Evolutionary conservation across 306 rosid genomes (phyloP), one percentile per base, ranked within the genome.

Genomic region (Cercis canadensis): DNA sequence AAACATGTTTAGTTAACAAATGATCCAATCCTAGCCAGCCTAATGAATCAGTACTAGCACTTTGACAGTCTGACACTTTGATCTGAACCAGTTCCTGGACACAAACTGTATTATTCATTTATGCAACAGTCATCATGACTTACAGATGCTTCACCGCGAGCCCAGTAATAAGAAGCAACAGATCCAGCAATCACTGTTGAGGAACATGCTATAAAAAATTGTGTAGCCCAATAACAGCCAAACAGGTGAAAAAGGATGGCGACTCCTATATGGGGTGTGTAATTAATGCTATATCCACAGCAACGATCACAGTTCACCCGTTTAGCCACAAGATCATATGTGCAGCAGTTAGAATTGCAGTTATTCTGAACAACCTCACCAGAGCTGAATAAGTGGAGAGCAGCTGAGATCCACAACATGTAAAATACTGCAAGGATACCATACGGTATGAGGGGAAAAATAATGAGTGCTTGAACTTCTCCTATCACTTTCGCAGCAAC

Each of bases 401-500:
- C 92, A 74, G 88, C 96, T 45, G 96, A 90, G 70, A 90, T 65
- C 98, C 98, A 92, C 76, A 92, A 74, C 88, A 88, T 92, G 84
- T 89, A 92, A 80, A 92, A 92, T 61, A 92, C 75, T 16, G 92
- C 96, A 78, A 92, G 96, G 83, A 90, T 76, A n/a, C 82, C 71
- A 70, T 82, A 89, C 51, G 98, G 98, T 62, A 92, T 83, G 80
- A 88, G 33, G 16, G 98, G 98, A 60, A 90, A 92, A 60, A 87
- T 79, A 55, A 88, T 88, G 71, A 92, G 92, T 3, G 91, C 96
- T 80, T 81, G 96, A 75, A 89, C 96, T 85, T 92, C 98, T 76
- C 98, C 92, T 32, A 92, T 89, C 77, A 90, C 96, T 88, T 92
- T 92, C 53, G 98, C 98, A 24, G 96, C 92, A 66, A 92, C 98